Evolutionary conservation across 352 stramenopile genomes (phyloP).

Genomic region (Phytophthora lateralis): DNA sequence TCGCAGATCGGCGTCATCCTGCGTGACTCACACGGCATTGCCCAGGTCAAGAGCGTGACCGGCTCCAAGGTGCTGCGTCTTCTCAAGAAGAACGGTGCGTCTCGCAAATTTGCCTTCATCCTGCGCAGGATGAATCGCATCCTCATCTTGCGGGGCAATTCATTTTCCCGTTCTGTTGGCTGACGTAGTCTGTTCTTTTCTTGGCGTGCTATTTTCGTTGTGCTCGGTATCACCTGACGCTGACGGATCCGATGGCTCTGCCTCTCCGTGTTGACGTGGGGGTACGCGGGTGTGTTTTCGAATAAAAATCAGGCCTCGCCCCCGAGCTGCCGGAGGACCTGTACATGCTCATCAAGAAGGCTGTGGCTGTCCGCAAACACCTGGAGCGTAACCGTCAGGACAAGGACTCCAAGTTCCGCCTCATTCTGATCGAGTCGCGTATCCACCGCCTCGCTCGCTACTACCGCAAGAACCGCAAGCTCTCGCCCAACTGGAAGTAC

Average conservation of each 20-base stretch:
- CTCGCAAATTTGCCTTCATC: background rate
- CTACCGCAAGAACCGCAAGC: constrained; percentile 99
- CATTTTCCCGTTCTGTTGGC: background rate
- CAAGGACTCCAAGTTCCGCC: constrained; percentile 99
- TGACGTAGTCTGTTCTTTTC: constrained; percentile 1
- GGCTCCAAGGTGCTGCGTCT: constrained; percentile 99
- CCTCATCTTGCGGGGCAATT: constrained; percentile 35
- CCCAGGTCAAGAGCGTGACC: constrained; percentile 98
- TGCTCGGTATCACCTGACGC: constrained; percentile 89
- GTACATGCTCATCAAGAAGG: constrained; percentile 99
- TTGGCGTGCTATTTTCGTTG: constrained; percentile 20
- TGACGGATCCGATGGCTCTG: constrained; percentile 57
- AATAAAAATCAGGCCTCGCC: constrained; percentile 88
- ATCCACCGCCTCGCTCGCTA: constrained; percentile 99
- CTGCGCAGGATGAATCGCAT: background rate
- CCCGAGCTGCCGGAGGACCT: constrained; percentile 99
- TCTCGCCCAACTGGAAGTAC: constrained; percentile 99
- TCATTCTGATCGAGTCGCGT: constrained; percentile 99
- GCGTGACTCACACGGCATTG: constrained; percentile 99
- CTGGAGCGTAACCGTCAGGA: constrained; percentile 99
- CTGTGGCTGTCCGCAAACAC: constrained; percentile 99
- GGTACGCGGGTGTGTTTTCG: constrained; percentile 64
- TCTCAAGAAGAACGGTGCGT: constrained; percentile 98
- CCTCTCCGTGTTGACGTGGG: constrained; percentile 84
- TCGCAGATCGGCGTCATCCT: constrained; percentile 99